Evolutionary conservation across 805 yeast genomes (phyloP).

Genomic region (Candida awuae): DNA sequence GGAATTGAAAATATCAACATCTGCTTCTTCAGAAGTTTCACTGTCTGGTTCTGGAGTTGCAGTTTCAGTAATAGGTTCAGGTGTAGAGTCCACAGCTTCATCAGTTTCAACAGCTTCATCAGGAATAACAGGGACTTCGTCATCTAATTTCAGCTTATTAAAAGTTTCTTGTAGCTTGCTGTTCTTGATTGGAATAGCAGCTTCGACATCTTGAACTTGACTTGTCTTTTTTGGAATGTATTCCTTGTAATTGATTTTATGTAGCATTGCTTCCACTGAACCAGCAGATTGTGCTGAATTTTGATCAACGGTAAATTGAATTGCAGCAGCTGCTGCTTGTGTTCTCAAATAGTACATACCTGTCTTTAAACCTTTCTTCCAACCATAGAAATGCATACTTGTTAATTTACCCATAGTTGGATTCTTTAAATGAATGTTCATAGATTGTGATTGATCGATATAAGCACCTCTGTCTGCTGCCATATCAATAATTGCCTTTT

Average conservation of each 20-base stretch:
- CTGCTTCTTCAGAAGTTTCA: conserved; percentile 28
- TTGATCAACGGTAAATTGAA: conserved; percentile 80
- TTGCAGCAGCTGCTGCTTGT: conserved; percentile 96
- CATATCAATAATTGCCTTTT: conserved; percentile 50
- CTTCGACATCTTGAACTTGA: conserved; percentile 25
- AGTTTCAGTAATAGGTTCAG: conserved; percentile 2
- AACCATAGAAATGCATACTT: conserved; percentile 97
- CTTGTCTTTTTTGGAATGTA: conserved; percentile 27
- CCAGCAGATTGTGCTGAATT: conserved; percentile 29
- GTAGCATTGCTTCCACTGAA: conserved; percentile 22
- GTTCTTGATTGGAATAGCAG: conserved; percentile 12
- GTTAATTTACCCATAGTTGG: conserved; percentile 98
- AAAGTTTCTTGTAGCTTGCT: conserved; percentile 5
- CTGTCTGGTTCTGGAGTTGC: too few species aligned
- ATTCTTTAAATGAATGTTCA: conserved; percentile 83
- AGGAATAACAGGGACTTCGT: conserved; percentile 9
- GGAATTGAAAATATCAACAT: conserved; percentile 81
- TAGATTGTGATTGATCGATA: conserved; percentile 87
- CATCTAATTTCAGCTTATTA: conserved; percentile 4
- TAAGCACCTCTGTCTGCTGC: conserved; percentile 74
- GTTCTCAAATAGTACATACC: conserved; percentile 99
- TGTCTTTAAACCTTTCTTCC: conserved; percentile 98
- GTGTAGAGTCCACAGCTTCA: neutral
- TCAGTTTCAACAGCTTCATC: conserved; percentile 18
- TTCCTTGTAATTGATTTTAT: conserved; percentile 27